Evolutionary conservation across 1,284 basidiomycete species (phyloP).

Genomic region (Cryptococcus deneoformans): DNA sequence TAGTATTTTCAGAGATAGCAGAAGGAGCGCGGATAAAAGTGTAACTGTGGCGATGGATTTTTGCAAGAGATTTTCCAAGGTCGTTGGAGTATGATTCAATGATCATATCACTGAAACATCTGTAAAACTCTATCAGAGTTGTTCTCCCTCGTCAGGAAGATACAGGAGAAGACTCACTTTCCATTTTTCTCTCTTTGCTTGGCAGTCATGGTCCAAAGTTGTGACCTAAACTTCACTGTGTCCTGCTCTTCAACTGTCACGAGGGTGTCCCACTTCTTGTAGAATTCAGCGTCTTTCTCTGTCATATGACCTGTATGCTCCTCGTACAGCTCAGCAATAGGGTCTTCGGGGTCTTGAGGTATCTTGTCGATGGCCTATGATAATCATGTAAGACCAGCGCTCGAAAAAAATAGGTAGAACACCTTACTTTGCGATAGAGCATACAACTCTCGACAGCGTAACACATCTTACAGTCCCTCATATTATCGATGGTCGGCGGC

Average conservation of each 20-base stretch:
- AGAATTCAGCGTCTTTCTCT: constrained; percentile 67
- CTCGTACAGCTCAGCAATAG: constrained; percentile 70
- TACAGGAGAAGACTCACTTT: constrained; percentile 52
- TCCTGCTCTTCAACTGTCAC: constrained; percentile 88
- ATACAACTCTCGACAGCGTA: constrained; percentile 85
- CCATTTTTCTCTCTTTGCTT: constrained; percentile 73
- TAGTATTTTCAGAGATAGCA: constrained; percentile 4
- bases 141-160: no score
- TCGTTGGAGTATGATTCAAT: constrained; percentile 54
- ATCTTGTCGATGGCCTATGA: constrained; percentile 67
- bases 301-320: constrained; percentile 80
- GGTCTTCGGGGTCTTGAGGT: constrained; percentile 56
- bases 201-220: constrained; percentile 91
- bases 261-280: constrained; percentile 85
- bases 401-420: background rate
- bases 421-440: constrained; percentile 80
- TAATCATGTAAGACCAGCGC: background rate
- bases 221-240: constrained; percentile 64
- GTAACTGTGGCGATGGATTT: constrained; percentile 59
- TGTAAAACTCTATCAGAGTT: constrained; percentile 5
- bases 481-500: constrained; percentile 83
- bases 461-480: constrained; percentile 73
- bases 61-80: constrained; percentile 43
- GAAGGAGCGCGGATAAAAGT: constrained; percentile 57
- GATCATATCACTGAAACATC: constrained; percentile 72